Evolutionary conservation across 345 rosid genomes (phyloP).

Genomic region (Murraya paniculata): DNA sequence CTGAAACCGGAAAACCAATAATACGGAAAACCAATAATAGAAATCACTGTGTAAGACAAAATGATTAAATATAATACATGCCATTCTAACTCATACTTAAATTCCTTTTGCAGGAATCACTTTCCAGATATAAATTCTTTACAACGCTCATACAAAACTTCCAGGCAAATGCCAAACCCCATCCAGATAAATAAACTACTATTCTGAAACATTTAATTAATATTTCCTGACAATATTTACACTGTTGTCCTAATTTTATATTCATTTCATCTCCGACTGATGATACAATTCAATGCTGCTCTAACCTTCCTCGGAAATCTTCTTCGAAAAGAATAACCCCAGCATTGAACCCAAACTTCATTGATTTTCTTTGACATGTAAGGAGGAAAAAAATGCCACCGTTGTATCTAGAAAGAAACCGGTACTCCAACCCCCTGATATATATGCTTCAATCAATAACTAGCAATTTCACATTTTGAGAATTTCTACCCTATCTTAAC

Average conservation of each 20-base stretch:
- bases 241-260: background rate
- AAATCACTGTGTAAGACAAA: too few species aligned
- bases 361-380: too few species aligned
- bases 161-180: background rate
- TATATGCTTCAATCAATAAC: background rate
- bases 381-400: too few species aligned
- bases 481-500: background rate
- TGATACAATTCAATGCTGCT: background rate
- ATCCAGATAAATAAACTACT: too few species aligned
- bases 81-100: too few species aligned
- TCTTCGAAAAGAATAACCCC: background rate
- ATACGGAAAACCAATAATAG: too few species aligned
- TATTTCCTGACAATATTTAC: background rate
- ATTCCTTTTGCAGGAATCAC: too few species aligned
- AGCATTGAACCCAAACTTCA: background rate
- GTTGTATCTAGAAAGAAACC: too few species aligned
- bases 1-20: too few species aligned
- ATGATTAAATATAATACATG: too few species aligned
- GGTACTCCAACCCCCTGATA: too few species aligned
- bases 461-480: background rate
- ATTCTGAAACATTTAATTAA: background rate
- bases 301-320: background rate
- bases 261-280: background rate
- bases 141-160: background rate
- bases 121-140: too few species aligned